A percentile compares a stretch with the other conserved stretches of the same genome.
Evolutionary conservation across 2,329 filamentous ascomycete genomes (phyloP).

Genomic region (Lasiodiplodia hormozganensis): DNA sequence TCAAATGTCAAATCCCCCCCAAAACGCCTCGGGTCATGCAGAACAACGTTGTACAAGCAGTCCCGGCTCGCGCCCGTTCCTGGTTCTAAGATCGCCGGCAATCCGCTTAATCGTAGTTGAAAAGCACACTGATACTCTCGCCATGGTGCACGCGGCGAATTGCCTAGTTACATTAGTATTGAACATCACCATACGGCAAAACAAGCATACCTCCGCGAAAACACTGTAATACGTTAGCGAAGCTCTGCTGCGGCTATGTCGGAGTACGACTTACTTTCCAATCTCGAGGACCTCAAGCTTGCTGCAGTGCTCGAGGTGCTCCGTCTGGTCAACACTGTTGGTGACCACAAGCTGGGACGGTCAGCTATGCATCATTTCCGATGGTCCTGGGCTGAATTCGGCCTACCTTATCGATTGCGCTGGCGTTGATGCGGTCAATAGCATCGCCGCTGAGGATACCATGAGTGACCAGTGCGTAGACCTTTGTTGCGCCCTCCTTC

Average conservation of each 20-base stretch:
- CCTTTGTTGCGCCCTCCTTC: constrained; percentile 85
- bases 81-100: constrained; percentile 1
- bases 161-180: constrained; percentile 58
- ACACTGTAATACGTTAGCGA: constrained; percentile 57
- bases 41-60: constrained; percentile 27
- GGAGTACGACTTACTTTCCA: constrained; percentile 51
- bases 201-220: constrained; percentile 76
- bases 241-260: not conserved
- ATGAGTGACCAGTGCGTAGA: constrained; percentile 93
- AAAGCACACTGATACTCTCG: constrained; percentile 95
- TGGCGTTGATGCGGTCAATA: constrained; percentile 91
- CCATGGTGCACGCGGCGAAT: constrained; percentile 96
- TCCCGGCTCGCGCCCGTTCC: constrained; percentile 5
- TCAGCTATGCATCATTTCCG: not conserved
- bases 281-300: constrained; percentile 94
- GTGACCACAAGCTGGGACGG: constrained; percentile 70
- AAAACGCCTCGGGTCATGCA: constrained; percentile 29
- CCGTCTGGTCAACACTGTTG: constrained; percentile 89
- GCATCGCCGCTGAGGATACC: constrained; percentile 95
- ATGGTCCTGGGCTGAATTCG: not conserved
- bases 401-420: constrained; percentile 82
- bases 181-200: not conserved
- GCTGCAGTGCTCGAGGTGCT: constrained; percentile 77
- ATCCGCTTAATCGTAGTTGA: constrained; percentile 73
- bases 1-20: constrained; percentile 5